Base-by-base conservation (phyloP, 1,139 yeast genomes). In the Meyerozyma elateridarum region DNA sequence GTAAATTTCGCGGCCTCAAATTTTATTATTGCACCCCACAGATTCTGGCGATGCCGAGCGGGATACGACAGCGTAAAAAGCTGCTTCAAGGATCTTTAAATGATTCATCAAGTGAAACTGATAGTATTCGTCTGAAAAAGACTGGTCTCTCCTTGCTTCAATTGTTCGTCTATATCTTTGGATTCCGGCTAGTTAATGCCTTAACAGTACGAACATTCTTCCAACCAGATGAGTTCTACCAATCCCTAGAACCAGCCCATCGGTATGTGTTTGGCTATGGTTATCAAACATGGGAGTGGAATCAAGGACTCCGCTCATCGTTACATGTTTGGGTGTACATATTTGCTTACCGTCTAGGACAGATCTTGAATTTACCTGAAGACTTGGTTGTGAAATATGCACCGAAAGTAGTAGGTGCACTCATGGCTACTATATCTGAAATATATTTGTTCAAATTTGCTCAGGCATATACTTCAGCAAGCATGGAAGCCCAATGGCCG, bases 141-240 rank as follows among this genome's bases (percentile, higher is more conserved):
- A n/a, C n/a, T n/a, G n/a, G n/a, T n/a, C n/a, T n/a, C n/a, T n/a
- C n/a, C n/a, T n/a, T n/a, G n/a, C n/a, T n/a, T n/a, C n/a, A n/a
- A n/a, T 25, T 31, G 11, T 13, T 25, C 24, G 17, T 5, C n/a
- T 22, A 4, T 24, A 14, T 27, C 34, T 43, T 54, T 13, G 34
- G 30, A 5, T 11, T 56, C 22, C 59, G 96, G 25, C 41, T 82
- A 4, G 22, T 76, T 46, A 88, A 88, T 54, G 73, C 94, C 0
- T 52, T 85, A 16, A 54, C 77, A 1, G 71, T 76, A 5, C 55
- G 54, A 36, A 87, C 97, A 0, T 93, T 78, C 51, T 91, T 91
- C 59, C 99, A 93, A 54, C 93, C 98, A 0, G 99, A 93, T 55
- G 99, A 93, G 55, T 93, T 70, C 59, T 93, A 82, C 76, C 98